Base-by-base conservation (phyloP, 169 alveolate species). In the Fabrea salina region DNA sequence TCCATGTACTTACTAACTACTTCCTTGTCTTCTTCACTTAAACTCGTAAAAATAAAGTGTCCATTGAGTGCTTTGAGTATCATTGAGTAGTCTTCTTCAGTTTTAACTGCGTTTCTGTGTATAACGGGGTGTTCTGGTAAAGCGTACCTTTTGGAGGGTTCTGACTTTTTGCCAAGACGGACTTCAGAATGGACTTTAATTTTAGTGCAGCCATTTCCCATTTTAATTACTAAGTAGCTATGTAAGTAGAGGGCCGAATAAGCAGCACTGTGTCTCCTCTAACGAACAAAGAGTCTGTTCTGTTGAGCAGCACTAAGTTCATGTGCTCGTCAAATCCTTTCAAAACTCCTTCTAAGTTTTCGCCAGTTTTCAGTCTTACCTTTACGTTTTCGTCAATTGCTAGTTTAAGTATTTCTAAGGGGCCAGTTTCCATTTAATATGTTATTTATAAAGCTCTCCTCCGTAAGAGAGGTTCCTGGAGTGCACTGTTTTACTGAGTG, bases 11-110 rank as follows among this genome's bases (percentile, higher is more conserved):
- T 50, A 27, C 43, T 50, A 53, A 74, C 72, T 51, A 22, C 19
- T 22, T 74, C 72, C 40, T 37, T 74, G 72, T 74, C 71, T 19
- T 74, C 81, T 30, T 74, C 68, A 33, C 54, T 37, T 16, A 74
- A 37, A 56, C 58, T 50, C 19, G 81, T 53, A 30, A 74, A 74
- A 13, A 74, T 54, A 54, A 74, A 74, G 58, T 74, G 68, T 4
- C 40, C 54, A 43, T 50, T 54, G n/a, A 74, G 74, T n/a, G 81
- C 81, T 51, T 25, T 13, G 40, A 53, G 22, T 16, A 74, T 74
- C 33, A 16, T 64, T 6, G 16, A 22, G 35, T 64, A 39, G 51
- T 64, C 75, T 32, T 64, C 75, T 3, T 25, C 22, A 0, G 75
- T 64, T 64, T 64, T 64, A 22, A 41, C 50, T 6, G 75, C 57